A percentile compares a stretch with the other conserved stretches of the same genome.
These are phyloP conservation scores for Ustilago loliicola DNA, from an alignment of 1,284 basidiomycete genomes.

Conservation along the genomic window DNA sequence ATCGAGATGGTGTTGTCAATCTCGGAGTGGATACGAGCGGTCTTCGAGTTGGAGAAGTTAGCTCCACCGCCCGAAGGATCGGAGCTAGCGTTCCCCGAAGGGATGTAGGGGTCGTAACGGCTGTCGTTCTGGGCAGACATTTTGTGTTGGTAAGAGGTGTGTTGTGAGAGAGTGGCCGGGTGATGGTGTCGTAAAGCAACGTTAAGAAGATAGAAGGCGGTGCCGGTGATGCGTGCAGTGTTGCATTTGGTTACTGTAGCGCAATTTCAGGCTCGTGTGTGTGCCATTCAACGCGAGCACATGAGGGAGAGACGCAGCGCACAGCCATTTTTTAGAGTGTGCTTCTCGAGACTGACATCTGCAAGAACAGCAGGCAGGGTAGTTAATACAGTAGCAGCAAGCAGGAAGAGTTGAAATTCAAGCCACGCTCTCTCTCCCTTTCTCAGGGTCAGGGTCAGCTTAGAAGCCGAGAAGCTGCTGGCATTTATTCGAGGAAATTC, in stretches of 20 bases:
- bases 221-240: neutral
- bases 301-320: neutral
- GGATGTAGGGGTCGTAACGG: conserved; percentile 69
- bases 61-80: conserved; percentile 51
- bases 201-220: neutral
- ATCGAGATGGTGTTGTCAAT: conserved; percentile 76
- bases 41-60: conserved; percentile 62
- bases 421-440: neutral
- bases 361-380: too few relatives aligned
- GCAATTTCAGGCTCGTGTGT: neutral
- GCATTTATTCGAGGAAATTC: neutral
- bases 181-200: conserved; percentile 6
- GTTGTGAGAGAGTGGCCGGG: conserved; percentile 15
- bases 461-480: conserved; percentile 4
- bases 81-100: conserved; percentile 58
- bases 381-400: neutral
- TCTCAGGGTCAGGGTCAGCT: neutral
- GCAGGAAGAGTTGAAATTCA: neutral
- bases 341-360: neutral
- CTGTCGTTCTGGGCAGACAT: conserved; percentile 59
- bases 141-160: conserved; percentile 1
- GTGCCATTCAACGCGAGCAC: conserved; percentile 1
- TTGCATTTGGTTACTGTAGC: neutral
- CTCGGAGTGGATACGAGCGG: conserved; percentile 68
- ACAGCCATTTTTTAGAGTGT: conserved; percentile 15